A percentile compares a stretch with the other conserved stretches of the same genome.
Evolutionary conservation across 1,139 yeast species (phyloP).

Genomic region (Geotrichum siamense): DNA sequence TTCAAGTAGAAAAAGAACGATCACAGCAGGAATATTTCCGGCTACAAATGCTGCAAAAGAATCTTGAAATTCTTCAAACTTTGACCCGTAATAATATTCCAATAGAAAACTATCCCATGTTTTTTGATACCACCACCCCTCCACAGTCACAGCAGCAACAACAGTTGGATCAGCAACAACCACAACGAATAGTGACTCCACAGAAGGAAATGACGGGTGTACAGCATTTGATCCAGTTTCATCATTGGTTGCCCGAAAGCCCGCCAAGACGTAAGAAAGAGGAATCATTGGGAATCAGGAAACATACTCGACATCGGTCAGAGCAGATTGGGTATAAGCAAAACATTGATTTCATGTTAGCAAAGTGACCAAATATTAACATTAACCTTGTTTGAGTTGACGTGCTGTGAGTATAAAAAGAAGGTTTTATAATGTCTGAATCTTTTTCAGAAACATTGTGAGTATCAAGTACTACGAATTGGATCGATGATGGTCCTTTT

Average conservation of each 20-base stretch:
- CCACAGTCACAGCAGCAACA: neutral
- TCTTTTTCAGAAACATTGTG: no score
- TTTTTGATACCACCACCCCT: neutral
- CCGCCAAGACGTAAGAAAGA: neutral
- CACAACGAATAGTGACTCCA: neutral
- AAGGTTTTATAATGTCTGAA: no score
- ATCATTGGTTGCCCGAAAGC: neutral
- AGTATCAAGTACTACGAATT: no score
- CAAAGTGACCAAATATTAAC: no score
- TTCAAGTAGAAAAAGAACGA: constrained; percentile 1
- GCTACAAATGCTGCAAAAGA: neutral
- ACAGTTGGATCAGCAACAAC: neutral
- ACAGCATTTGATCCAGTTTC: neutral
- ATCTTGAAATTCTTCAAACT: constrained; percentile 1
- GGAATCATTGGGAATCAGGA: neutral
- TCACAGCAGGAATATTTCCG: neutral
- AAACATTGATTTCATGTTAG: neutral
- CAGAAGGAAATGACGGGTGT: neutral
- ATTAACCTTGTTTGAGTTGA: no score
- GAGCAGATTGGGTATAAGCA: neutral
- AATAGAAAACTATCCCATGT: neutral
- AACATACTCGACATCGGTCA: neutral
- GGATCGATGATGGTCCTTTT: no score
- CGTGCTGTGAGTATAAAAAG: no score
- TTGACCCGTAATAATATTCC: neutral